Conservation (phyloP, 306 rosid species). For the Ziziphus jujuba region DNA sequence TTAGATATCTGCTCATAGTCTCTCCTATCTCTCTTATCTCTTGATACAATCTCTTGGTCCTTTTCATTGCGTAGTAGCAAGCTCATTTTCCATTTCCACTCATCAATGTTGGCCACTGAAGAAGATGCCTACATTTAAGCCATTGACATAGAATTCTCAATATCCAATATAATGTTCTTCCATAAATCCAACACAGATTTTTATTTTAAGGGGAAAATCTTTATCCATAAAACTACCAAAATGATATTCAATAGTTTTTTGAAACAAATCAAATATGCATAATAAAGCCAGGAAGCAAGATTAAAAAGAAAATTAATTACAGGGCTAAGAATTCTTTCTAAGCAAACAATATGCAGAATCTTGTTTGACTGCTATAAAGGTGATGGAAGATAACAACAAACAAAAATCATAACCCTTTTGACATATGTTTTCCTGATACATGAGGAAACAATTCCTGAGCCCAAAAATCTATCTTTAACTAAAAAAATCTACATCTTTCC, state of each 20-base stretch:
- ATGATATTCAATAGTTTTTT: no score
- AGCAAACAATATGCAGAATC: no score
- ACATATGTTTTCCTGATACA: no score
- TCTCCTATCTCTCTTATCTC: slow-evolving; percentile 85
- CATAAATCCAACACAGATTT: not conserved
- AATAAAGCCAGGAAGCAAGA: no score
- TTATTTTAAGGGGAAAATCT: not conserved
- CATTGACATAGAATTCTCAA: slow-evolving; percentile 17
- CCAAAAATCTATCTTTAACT: no score
- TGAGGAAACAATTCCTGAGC: no score
- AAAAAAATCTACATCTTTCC: slow-evolving; percentile 2
- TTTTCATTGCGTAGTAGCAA: slow-evolving; percentile 73
- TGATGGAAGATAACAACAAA: no score
- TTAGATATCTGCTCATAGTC: slow-evolving; percentile 94
- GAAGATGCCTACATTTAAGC: slow-evolving; percentile 67
- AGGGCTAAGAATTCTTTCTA: no score
- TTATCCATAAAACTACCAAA: not conserved
- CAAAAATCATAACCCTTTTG: no score
- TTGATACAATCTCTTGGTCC: slow-evolving; percentile 89
- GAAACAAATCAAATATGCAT: no score
- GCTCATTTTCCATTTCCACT: slow-evolving; percentile 99
- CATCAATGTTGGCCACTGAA: slow-evolving; percentile 90
- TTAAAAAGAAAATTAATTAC: no score
- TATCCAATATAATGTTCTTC: not conserved
- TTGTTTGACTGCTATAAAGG: no score